Evolutionary conservation across 1,284 basidiomycete genomes (phyloP).

Genomic region (Ceratobasidium sp.): DNA sequence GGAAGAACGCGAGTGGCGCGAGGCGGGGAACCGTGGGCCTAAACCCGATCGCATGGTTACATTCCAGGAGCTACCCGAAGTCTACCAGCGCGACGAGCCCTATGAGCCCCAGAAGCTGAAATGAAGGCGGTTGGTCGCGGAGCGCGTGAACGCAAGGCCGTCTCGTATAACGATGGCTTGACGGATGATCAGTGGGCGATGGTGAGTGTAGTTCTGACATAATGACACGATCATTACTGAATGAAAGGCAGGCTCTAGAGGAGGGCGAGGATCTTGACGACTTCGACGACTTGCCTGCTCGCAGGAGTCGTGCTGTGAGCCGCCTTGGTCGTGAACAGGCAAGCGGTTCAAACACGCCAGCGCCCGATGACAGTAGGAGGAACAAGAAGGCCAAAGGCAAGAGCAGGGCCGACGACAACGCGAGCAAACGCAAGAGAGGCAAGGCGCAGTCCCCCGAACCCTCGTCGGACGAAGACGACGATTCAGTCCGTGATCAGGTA

Average conservation of each 20-base stretch:
- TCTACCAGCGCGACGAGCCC: conserved; percentile 86
- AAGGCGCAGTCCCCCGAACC: conserved; percentile 82
- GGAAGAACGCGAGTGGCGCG: conserved; percentile 74
- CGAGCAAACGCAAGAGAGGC: conserved; percentile 70
- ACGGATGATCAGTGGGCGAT: conserved; percentile 94
- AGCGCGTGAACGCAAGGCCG: conserved; percentile 80
- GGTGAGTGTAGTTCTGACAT: conserved; percentile 56
- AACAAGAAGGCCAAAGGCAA: conserved; percentile 39
- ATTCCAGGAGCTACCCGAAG: conserved; percentile 89
- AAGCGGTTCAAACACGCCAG: conserved; percentile 47
- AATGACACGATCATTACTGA: too few relatives aligned
- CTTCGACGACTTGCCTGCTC: conserved; percentile 66
- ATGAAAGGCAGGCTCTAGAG: conserved; percentile 70
- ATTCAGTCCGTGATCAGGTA: conserved; percentile 71
- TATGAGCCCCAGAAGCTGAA: conserved; percentile 73
- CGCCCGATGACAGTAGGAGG: conserved; percentile 20
- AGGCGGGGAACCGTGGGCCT: conserved; percentile 76
- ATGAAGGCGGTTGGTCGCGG: conserved; percentile 77
- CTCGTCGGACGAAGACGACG: conserved; percentile 68
- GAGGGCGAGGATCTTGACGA: conserved; percentile 75
- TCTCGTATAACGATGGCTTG: conserved; percentile 94
- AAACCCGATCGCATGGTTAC: conserved; percentile 83
- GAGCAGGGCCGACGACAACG: conserved; percentile 37
- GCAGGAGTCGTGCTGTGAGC: conserved; percentile 25
- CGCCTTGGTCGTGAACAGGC: conserved; percentile 49